Evolutionary conservation across 495 filamentous ascomycete genomes (phyloP).

Genomic region (Clavariopsis aquatica): DNA sequence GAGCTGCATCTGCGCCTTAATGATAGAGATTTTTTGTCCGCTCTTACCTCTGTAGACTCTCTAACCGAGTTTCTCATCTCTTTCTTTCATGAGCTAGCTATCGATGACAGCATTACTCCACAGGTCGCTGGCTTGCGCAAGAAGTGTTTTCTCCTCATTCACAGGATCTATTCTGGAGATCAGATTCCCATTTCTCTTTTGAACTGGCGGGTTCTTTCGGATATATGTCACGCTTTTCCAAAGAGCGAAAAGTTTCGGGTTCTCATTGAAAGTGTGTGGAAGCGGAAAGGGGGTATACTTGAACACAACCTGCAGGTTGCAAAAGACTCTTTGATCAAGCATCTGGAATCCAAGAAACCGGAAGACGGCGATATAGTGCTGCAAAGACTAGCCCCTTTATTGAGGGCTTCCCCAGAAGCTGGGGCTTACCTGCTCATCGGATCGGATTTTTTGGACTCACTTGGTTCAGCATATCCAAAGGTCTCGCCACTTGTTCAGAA

Average conservation of each 20-base stretch:
- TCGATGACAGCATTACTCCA: constrained; percentile 47
- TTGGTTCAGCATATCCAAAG: constrained; percentile 61
- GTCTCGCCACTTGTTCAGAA: constrained; percentile 60
- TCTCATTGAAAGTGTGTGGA: constrained; percentile 51
- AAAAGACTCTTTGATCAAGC: constrained; percentile 51
- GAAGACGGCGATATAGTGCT: constrained; percentile 50
- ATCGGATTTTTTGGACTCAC: constrained; percentile 79
- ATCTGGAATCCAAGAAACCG: constrained; percentile 52
- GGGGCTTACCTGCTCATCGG: constrained; percentile 72
- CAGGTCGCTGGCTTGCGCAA: constrained; percentile 60
- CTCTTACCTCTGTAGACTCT: constrained; percentile 55
- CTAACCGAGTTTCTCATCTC: constrained; percentile 61
- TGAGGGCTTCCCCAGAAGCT: constrained; percentile 55
- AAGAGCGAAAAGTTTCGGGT: constrained; percentile 52
- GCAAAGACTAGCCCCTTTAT: constrained; percentile 51
- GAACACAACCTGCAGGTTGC: constrained; percentile 50
- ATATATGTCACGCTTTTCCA: constrained; percentile 58
- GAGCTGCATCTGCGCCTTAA: constrained; percentile 63
- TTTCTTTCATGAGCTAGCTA: constrained; percentile 55
- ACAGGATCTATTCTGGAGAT: constrained; percentile 50
- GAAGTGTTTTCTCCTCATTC: constrained; percentile 60
- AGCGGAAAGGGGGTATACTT: constrained; percentile 46
- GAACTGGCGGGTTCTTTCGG: constrained; percentile 59
- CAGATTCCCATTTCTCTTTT: constrained; percentile 52
- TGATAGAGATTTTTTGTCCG: constrained; percentile 52